A percentile compares a stretch with the other conserved stretches of the same genome.
phyloP scores from a whole-genome alignment of 148 eudicot genomes.

The Spergularia marina region DNA sequence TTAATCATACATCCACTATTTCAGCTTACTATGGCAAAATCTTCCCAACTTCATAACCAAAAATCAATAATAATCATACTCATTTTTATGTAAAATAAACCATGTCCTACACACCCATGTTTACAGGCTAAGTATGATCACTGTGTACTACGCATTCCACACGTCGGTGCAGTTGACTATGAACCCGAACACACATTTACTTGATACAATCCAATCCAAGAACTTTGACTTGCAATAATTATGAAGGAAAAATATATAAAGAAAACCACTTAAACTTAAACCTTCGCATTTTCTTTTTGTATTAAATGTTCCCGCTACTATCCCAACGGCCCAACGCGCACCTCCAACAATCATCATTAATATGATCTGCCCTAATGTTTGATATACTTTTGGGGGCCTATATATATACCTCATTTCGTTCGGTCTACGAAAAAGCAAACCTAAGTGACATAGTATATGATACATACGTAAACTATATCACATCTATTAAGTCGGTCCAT shows the following conservation, averaged over 20 bases:
- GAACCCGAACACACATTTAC: background rate
- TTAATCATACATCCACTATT: background rate
- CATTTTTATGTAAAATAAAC: background rate
- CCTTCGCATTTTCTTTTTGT: background rate
- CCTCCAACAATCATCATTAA: constrained; percentile 27
- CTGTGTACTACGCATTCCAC: background rate
- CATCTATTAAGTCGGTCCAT: too few relatives aligned
- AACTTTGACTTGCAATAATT: background rate
- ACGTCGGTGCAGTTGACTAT: constrained; percentile 31
- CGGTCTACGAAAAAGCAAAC: too few relatives aligned
- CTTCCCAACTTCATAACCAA: constrained; percentile 15
- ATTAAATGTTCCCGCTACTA: constrained; percentile 27
- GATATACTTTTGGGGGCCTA: background rate
- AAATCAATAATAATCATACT: background rate
- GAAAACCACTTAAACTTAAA: background rate
- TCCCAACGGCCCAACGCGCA: constrained; percentile 38
- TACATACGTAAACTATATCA: too few relatives aligned
- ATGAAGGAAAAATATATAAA: too few relatives aligned
- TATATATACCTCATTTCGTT: constrained; percentile 14
- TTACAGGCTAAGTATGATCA: background rate
- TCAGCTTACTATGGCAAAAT: too few relatives aligned
- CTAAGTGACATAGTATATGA: too few relatives aligned
- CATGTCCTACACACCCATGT: constrained; percentile 9
- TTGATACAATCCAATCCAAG: background rate
- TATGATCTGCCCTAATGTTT: constrained; percentile 8